phyloP scores from a whole-genome alignment of 345 rosid genomes.

The Sisymbrium irio region DNA sequence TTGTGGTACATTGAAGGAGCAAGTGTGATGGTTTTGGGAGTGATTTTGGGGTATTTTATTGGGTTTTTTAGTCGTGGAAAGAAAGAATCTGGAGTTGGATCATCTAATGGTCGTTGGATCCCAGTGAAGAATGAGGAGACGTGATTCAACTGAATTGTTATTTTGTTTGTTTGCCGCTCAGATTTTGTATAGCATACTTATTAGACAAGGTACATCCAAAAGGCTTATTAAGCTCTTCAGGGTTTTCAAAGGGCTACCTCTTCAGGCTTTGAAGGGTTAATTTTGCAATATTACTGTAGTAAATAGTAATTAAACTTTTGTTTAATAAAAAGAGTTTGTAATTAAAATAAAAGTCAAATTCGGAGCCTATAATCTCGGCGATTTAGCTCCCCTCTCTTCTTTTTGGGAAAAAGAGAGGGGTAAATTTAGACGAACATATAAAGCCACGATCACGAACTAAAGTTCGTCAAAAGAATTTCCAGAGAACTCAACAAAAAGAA shows the following conservation, averaged over 20 bases:
- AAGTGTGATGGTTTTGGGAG: constrained; percentile 66
- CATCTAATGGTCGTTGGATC: constrained; percentile 49
- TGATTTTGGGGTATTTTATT: constrained; percentile 57
- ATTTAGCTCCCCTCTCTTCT: too few species aligned
- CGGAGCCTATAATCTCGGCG: too few species aligned
- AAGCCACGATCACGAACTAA: too few species aligned
- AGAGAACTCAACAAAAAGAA: too few species aligned
- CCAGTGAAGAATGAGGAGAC: constrained; percentile 58
- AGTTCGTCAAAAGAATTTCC: too few species aligned
- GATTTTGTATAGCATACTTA: constrained; percentile 21
- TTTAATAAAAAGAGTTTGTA: background rate
- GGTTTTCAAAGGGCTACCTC: background rate
- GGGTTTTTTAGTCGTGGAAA: constrained; percentile 58
- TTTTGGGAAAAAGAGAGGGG: too few species aligned
- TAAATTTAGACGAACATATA: too few species aligned
- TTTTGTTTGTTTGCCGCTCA: background rate
- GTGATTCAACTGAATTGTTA: constrained; percentile 33
- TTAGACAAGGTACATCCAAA: background rate
- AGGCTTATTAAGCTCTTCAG: background rate
- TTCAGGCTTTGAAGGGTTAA: background rate
- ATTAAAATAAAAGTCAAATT: too few species aligned
- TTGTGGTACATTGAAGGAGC: constrained; percentile 63
- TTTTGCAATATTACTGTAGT: background rate
- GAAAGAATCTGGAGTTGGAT: constrained; percentile 38
- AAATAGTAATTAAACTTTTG: background rate